Percentiles rank a stretch among this genome's conserved stretches.
phyloP scores from a whole-genome alignment of 2,329 filamentous ascomycete species.

The Mycocentrospora acerina region DNA sequence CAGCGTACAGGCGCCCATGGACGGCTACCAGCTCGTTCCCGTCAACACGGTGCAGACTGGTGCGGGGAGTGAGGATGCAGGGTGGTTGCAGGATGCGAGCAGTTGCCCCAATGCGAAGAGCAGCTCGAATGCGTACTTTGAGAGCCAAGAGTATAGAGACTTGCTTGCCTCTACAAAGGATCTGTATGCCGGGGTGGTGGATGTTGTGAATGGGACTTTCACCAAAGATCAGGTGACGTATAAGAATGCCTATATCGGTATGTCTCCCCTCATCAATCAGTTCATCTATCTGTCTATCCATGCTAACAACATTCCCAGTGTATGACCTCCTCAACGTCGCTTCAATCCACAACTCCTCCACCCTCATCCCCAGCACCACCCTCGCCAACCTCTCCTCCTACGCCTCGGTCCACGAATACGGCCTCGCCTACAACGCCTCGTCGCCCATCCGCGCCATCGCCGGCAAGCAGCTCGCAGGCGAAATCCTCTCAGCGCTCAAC shows the following conservation, averaged over 20 bases:
- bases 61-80: constrained; percentile 58
- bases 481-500: constrained; percentile 50
- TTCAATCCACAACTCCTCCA: constrained; percentile 60
- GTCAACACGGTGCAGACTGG: constrained; percentile 63
- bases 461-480: constrained; percentile 51
- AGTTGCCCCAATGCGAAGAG: constrained; percentile 57
- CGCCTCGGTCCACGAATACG: constrained; percentile 78
- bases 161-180: constrained; percentile 52
- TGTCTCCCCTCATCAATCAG: neutral
- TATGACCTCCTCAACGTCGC: constrained; percentile 66
- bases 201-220: constrained; percentile 57
- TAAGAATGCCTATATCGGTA: constrained; percentile 68
- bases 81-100: constrained; percentile 61
- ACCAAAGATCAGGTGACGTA: constrained; percentile 52
- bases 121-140: constrained; percentile 62
- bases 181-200: constrained; percentile 56
- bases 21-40: constrained; percentile 83
- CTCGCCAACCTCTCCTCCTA: constrained; percentile 68
- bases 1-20: constrained; percentile 65
- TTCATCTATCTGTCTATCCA: neutral
- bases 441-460: constrained; percentile 49
- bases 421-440: constrained; percentile 74
- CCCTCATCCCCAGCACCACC: constrained; percentile 60
- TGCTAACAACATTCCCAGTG: constrained; percentile 36
- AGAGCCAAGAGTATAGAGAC: constrained; percentile 51